A percentile compares a stretch with the other conserved stretches of the same genome.
These are phyloP conservation scores for Fagopyrum homotropicum DNA, from an alignment of 148 eudicot genomes.

Conservation along the genomic window DNA sequence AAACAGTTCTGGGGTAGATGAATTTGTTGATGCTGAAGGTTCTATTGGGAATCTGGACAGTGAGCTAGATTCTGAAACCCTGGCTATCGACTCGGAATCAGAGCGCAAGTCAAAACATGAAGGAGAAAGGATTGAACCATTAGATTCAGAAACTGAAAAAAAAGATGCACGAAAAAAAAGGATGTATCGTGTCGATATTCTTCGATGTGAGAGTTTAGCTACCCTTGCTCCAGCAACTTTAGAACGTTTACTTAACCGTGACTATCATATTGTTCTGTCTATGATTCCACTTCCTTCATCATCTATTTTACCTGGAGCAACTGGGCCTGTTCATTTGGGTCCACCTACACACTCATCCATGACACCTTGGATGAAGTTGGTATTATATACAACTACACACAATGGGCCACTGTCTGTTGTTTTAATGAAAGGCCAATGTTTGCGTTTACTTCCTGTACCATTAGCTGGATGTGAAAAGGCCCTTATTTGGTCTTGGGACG, in stretches of 20 bases:
- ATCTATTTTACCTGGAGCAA: conserved; percentile 82
- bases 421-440: conserved; percentile 87
- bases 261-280: conserved; percentile 84
- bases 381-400: conserved; percentile 65
- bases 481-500: conserved; percentile 97
- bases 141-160: conserved; percentile 23
- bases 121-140: conserved; percentile 29
- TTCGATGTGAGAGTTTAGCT: conserved; percentile 96
- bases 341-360: conserved; percentile 89
- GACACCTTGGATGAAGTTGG: conserved; percentile 99
- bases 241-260: conserved; percentile 75
- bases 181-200: conserved; percentile 77
- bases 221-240: conserved; percentile 73
- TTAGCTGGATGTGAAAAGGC: conserved; percentile 97
- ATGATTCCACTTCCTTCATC: conserved; percentile 94
- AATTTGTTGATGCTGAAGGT: conserved; percentile 26
- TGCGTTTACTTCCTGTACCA: conserved; percentile 94
- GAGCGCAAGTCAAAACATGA: conserved; percentile 30
- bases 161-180: conserved; percentile 38
- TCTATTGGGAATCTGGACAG: conserved; percentile 21
- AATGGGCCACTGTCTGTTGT: conserved; percentile 90
- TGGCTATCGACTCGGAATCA: conserved; percentile 25
- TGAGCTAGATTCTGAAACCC: conserved; percentile 19
- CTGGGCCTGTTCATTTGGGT: conserved; percentile 93
- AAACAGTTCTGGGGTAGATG: conserved; percentile 14